Conservation (phyloP, 78 protist genomes). For the Isochrysis galbana region DNA sequence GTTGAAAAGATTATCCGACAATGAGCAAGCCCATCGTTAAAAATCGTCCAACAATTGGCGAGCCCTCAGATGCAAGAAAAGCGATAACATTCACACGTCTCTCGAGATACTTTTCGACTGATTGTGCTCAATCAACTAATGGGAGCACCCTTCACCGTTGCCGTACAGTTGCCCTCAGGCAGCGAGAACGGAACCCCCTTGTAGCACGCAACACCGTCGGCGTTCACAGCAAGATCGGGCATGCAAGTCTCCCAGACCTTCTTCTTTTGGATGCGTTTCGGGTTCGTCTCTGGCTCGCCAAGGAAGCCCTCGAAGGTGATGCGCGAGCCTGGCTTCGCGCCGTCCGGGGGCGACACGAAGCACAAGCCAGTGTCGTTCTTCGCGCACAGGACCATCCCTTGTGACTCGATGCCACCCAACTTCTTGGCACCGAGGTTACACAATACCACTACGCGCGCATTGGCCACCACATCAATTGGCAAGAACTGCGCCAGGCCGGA, state of each 20-base stretch:
- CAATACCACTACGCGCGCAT: conserved; percentile 69
- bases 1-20: too few species aligned
- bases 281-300: conserved; percentile 64
- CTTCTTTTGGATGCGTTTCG: conserved; percentile 50
- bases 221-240: conserved; percentile 48
- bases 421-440: conserved; percentile 75
- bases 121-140: too few species aligned
- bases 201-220: conserved; percentile 47
- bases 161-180: conserved; percentile 59
- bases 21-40: too few species aligned
- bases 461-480: conserved; percentile 53
- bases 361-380: background rate
- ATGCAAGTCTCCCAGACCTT: conserved; percentile 47
- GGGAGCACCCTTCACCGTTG: conserved; percentile 38
- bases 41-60: too few species aligned
- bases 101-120: too few species aligned
- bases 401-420: conserved; percentile 65
- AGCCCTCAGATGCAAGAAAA: too few species aligned
- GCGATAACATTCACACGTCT: too few species aligned
- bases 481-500: conserved; percentile 73
- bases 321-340: conserved; percentile 64
- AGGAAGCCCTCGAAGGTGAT: conserved; percentile 49
- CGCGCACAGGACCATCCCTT: conserved; percentile 85
- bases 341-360: conserved; percentile 50
- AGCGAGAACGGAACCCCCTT: conserved; percentile 59